A percentile compares a stretch with the other conserved stretches of the same genome.
phyloP scores from a whole-genome alignment of 2,329 filamentous ascomycete genomes.

The Fusarium nygamai region DNA sequence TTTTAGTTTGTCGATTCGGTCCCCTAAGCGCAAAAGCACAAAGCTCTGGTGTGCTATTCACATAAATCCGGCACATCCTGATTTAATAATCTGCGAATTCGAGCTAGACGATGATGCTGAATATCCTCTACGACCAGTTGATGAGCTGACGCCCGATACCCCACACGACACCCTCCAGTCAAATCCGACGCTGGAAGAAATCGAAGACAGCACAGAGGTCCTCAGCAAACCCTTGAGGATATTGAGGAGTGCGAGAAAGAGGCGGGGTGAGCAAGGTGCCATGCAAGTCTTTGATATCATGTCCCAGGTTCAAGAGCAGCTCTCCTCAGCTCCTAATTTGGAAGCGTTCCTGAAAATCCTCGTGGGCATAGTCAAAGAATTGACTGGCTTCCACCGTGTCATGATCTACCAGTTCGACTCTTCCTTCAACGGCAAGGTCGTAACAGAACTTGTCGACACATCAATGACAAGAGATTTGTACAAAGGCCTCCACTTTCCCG shows the following conservation, averaged over 20 bases:
- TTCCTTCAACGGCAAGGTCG: slow-evolving; percentile 84
- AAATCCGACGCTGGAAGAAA: slow-evolving; percentile 78
- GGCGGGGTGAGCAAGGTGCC: slow-evolving; percentile 80
- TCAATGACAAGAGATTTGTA: slow-evolving; percentile 83
- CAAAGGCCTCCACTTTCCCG: slow-evolving; percentile 88
- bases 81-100: slow-evolving; percentile 86
- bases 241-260: slow-evolving; percentile 77
- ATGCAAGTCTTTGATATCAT: slow-evolving; percentile 95
- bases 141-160: slow-evolving; percentile 67
- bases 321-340: slow-evolving; percentile 76
- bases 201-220: slow-evolving; percentile 78
- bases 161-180: slow-evolving; percentile 80
- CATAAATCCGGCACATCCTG: slow-evolving; percentile 72
- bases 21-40: slow-evolving; percentile 62
- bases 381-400: slow-evolving; percentile 90
- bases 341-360: slow-evolving; percentile 81
- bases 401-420: slow-evolving; percentile 94
- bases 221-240: slow-evolving; percentile 81
- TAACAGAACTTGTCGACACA: slow-evolving; percentile 87
- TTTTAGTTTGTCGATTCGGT: slow-evolving; percentile 79
- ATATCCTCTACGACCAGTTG: slow-evolving; percentile 72
- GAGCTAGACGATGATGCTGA: slow-evolving; percentile 81
- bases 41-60: slow-evolving; percentile 93
- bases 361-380: slow-evolving; percentile 86
- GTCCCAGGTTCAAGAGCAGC: slow-evolving; percentile 89